phyloP scores from a whole-genome alignment of 2,329 filamentous ascomycete species.

The Diatrype stigma region DNA sequence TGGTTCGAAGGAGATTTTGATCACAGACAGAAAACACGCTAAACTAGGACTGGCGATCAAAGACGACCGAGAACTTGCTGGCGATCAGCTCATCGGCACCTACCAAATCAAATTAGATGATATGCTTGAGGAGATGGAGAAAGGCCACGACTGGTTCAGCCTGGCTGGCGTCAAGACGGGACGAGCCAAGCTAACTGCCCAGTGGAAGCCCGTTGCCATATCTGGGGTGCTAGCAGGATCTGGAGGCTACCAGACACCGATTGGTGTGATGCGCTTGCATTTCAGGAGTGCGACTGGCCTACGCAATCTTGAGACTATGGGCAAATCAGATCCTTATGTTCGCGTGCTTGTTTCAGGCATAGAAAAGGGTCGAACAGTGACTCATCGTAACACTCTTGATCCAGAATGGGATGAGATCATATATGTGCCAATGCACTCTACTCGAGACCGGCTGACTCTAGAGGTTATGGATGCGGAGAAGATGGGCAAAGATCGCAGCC shows the following conservation, averaged over 20 bases:
- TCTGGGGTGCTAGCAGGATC: slow-evolving; percentile 72
- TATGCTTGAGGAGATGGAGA: slow-evolving; percentile 83
- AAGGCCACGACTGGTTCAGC: slow-evolving; percentile 96
- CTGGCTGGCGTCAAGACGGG: slow-evolving; percentile 76
- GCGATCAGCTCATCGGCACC: slow-evolving; percentile 80
- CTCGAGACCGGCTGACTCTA: slow-evolving; percentile 76
- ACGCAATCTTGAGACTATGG: slow-evolving; percentile 89
- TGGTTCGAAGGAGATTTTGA: slow-evolving; percentile 87
- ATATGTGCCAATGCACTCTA: slow-evolving; percentile 84
- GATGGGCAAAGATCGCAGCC: slow-evolving; percentile 81
- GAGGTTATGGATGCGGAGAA: slow-evolving; percentile 98
- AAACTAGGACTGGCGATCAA: slow-evolving; percentile 91
- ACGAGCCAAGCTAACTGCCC: slow-evolving; percentile 81
- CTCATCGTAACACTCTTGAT: slow-evolving; percentile 91
- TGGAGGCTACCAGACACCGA: slow-evolving; percentile 86
- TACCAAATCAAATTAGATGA: slow-evolving; percentile 96
- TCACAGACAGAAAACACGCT: slow-evolving; percentile 87
- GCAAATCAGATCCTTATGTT: slow-evolving; percentile 94
- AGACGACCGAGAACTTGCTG: slow-evolving; percentile 81
- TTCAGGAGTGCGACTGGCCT: slow-evolving; percentile 79
- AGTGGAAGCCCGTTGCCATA: slow-evolving; percentile 93
- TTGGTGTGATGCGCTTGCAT: slow-evolving; percentile 93
- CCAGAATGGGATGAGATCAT: slow-evolving; percentile 95
- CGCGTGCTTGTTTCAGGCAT: slow-evolving; percentile 86
- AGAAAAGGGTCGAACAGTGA: slow-evolving; percentile 87